A percentile compares a stretch with the other conserved stretches of the same genome.
These are phyloP conservation scores for Metrosideros polymorpha DNA, from an alignment of 441 rosid genomes.

Conservation along the genomic window DNA sequence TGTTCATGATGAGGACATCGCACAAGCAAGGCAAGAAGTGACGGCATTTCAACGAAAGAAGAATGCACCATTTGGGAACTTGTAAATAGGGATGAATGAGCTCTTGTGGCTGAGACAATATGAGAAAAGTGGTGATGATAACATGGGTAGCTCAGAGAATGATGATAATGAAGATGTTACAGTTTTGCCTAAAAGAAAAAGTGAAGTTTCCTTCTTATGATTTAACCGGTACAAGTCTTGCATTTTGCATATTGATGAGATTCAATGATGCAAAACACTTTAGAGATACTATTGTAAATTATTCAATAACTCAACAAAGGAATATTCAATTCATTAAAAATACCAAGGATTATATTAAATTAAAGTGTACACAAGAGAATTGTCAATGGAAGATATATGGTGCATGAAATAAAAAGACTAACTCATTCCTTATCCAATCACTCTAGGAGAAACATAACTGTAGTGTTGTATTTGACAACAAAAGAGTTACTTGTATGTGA, in stretches of 20 bases:
- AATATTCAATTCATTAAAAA: background rate
- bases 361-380: background rate
- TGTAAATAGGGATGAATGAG: background rate
- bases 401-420: background rate
- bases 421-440: background rate
- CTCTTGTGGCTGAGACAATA: background rate
- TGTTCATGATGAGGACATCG: too few relatives aligned
- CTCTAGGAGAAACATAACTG: background rate
- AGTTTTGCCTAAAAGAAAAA: background rate
- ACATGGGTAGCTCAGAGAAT: background rate
- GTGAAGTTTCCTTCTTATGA: too few relatives aligned
- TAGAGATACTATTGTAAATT: background rate
- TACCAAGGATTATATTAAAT: background rate
- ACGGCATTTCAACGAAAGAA: background rate
- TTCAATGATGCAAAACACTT: background rate
- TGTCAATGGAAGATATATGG: background rate
- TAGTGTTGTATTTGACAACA: background rate
- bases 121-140: background rate
- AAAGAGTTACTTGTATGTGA: background rate
- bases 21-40: background rate
- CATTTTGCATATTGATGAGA: background rate
- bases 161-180: background rate
- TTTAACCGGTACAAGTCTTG: background rate
- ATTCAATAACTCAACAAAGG: background rate
- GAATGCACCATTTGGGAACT: too few relatives aligned